Percentiles rank a stretch among this genome's conserved stretches.
Evolutionary conservation across 129 eudicot species (phyloP).

Genomic region (Chrysanthemum lavandulifolium): DNA sequence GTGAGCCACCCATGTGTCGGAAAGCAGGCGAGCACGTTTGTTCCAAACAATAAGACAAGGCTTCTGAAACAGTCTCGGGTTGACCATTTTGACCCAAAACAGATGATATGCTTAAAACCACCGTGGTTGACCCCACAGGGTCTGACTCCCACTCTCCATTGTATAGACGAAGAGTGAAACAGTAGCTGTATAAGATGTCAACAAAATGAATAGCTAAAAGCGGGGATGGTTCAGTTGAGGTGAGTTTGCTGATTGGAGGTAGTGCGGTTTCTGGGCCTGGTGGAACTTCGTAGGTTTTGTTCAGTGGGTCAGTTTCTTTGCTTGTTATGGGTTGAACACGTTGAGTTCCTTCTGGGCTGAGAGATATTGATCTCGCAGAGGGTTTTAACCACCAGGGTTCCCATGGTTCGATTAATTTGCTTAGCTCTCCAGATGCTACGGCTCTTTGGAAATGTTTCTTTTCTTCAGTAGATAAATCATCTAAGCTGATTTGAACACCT

Average conservation of each 20-base stretch:
- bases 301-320: slow-evolving; percentile 20
- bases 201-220: slow-evolving; percentile 73
- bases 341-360: slow-evolving; percentile 65
- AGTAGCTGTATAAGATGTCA: slow-evolving; percentile 75
- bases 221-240: slow-evolving; percentile 71
- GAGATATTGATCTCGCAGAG: slow-evolving; percentile 56
- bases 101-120: slow-evolving; percentile 53
- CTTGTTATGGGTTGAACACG: slow-evolving; percentile 61
- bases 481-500: slow-evolving; percentile 59
- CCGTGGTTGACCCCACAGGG: slow-evolving; percentile 53
- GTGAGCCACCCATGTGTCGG: slow-evolving; percentile 72
- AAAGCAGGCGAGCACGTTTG: slow-evolving; percentile 74
- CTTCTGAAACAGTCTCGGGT: slow-evolving; percentile 73
- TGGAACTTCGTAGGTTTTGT: slow-evolving; percentile 45
- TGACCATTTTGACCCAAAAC: slow-evolving; percentile 66
- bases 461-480: slow-evolving; percentile 63
- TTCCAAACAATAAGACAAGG: slow-evolving; percentile 65
- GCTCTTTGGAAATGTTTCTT: slow-evolving; percentile 75
- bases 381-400: slow-evolving; percentile 98
- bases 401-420: slow-evolving; percentile 91
- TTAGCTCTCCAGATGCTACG: slow-evolving; percentile 81
- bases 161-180: slow-evolving; percentile 86
- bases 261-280: slow-evolving; percentile 82
- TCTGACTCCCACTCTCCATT: slow-evolving; percentile 92
- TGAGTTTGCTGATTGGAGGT: slow-evolving; percentile 55